A percentile compares a stretch with the other conserved stretches of the same genome.
phyloP scores from a whole-genome alignment of 352 stramenopile species.

The Globisporangium viniferum region DNA sequence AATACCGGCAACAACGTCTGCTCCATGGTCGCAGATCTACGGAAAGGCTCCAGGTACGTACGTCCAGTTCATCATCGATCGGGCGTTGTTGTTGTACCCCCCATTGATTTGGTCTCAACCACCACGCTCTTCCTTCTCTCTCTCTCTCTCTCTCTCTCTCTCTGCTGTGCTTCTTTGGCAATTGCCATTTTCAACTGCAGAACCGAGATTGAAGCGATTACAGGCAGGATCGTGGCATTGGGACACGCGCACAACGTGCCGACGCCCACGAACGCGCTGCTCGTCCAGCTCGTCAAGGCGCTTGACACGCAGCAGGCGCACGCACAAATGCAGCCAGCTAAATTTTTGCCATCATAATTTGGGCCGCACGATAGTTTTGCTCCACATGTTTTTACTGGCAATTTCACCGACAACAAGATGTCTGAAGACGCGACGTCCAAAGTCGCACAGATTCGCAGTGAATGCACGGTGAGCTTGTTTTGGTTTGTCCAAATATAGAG shows the following conservation, averaged over 20 bases:
- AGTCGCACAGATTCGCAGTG: no score
- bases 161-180: neutral
- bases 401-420: no score
- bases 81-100: neutral
- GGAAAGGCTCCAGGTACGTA: conserved; percentile 50
- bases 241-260: conserved; percentile 41
- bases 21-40: conserved; percentile 75
- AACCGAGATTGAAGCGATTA: conserved; percentile 79
- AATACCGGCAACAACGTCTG: conserved; percentile 64
- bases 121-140: neutral
- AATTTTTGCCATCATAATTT: neutral
- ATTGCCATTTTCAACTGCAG: conserved; percentile 15
- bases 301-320: conserved; percentile 33
- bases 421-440: no score
- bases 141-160: neutral
- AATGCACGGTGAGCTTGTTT: no score
- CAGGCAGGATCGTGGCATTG: conserved; percentile 47
- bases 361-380: neutral
- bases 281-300: conserved; percentile 54
- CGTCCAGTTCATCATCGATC: neutral
- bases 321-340: neutral
- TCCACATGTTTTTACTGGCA: no score
- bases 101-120: neutral
- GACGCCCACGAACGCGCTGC: conserved; percentile 61
- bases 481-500: no score